A percentile compares a stretch with the other conserved stretches of the same genome.
phyloP scores from a whole-genome alignment of 2,329 filamentous ascomycete species.

The Aspergillus sp. region DNA sequence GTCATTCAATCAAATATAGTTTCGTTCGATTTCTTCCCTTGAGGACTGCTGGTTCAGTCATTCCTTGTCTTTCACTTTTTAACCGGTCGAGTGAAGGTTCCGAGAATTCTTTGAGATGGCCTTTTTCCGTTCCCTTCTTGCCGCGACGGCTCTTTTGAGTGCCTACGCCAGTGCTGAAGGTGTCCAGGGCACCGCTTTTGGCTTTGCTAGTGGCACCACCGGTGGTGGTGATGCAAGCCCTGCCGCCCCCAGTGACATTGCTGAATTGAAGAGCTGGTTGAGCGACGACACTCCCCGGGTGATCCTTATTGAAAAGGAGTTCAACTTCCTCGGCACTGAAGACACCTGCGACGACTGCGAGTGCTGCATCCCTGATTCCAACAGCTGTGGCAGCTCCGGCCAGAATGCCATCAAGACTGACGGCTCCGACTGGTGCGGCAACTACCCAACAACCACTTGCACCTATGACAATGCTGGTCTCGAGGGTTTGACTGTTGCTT shows the following conservation, averaged over 20 bases:
- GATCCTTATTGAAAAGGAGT: conserved; percentile 52
- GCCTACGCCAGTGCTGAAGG: conserved; percentile 14
- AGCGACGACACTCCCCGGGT: conserved; percentile 48
- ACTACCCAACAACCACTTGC: conserved; percentile 43
- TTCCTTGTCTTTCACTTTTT: not conserved
- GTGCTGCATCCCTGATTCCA: conserved; percentile 28
- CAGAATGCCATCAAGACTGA: conserved; percentile 50
- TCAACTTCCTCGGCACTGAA: conserved; percentile 18
- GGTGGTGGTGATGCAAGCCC: conserved; percentile 51
- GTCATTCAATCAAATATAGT: not conserved
- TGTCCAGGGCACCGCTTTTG: conserved; percentile 30
- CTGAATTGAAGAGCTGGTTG: conserved; percentile 53
- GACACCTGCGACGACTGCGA: conserved; percentile 19
- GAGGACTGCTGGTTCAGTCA: not conserved
- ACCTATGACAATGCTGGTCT: conserved; percentile 46
- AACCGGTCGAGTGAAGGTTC: not conserved
- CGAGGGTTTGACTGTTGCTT: conserved; percentile 44
- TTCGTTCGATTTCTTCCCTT: not conserved
- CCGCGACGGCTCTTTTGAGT: conserved; percentile 13
- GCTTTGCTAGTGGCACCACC: conserved; percentile 49
- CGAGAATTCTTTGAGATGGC: conserved; percentile 8
- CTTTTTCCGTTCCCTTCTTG: conserved; percentile 12
- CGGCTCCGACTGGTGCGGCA: conserved; percentile 50
- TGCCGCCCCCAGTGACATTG: conserved; percentile 46
- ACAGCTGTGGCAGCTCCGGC: conserved; percentile 34